These are phyloP conservation scores for Agarophyton chilense DNA, from an alignment of 23 red algal species.

Conservation along the genomic window DNA sequence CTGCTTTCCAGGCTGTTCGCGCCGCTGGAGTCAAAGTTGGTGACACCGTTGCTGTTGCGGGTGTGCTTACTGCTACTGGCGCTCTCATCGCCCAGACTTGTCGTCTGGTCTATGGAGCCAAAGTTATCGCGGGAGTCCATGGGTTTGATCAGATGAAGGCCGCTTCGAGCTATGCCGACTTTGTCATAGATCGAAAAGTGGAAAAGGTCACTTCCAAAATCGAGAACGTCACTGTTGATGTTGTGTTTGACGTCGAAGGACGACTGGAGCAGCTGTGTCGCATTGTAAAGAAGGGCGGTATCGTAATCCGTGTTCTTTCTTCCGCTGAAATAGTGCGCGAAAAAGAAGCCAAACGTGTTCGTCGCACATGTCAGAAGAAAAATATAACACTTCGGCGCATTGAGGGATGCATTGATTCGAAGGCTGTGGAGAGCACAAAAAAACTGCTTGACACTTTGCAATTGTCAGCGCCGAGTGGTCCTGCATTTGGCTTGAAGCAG, in stretches of 20 bases:
- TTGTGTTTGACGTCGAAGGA: background rate
- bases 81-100: slow-evolving; percentile 5
- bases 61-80: background rate
- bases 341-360: background rate
- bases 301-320: background rate
- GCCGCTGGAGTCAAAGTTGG: background rate
- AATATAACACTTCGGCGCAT: background rate
- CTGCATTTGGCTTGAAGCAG: slow-evolving; percentile 21
- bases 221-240: background rate
- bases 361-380: background rate
- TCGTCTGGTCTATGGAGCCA: slow-evolving; percentile 5
- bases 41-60: background rate
- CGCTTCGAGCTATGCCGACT: background rate
- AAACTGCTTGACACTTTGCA: background rate
- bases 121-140: slow-evolving; percentile 1
- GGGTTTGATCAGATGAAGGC: background rate
- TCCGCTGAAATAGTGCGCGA: background rate
- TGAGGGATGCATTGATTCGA: background rate
- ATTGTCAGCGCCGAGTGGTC: slow-evolving; percentile 3
- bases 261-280: slow-evolving; percentile 5
- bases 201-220: background rate
- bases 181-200: background rate
- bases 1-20: background rate
- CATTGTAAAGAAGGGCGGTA: background rate
- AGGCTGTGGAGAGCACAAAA: background rate